A percentile compares a stretch with the other conserved stretches of the same genome.
These are phyloP conservation scores for Ophiostoma quercus DNA, from an alignment of 2,329 filamentous ascomycete species.

Conservation along the genomic window DNA sequence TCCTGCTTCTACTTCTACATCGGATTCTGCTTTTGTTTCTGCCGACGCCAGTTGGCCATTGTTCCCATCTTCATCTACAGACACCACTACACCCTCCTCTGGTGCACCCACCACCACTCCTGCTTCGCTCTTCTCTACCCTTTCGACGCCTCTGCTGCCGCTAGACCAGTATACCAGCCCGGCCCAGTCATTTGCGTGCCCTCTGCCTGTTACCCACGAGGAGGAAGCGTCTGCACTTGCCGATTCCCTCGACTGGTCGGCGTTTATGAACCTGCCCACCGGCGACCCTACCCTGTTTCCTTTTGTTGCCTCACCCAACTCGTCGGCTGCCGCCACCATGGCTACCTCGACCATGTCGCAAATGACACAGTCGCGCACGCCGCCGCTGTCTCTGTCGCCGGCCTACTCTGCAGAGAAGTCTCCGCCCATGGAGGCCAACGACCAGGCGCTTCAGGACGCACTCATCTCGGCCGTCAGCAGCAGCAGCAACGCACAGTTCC, in stretches of 20 bases:
- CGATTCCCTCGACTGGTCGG: conserved; percentile 21
- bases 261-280: conserved; percentile 18
- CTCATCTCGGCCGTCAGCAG: background rate
- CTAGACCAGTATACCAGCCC: background rate
- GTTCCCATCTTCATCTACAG: background rate
- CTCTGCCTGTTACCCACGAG: background rate
- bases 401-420: background rate
- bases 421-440: background rate
- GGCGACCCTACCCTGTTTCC: conserved; percentile 4
- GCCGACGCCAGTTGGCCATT: background rate
- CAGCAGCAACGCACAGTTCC: background rate
- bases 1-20: conserved; percentile 14
- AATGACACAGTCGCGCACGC: conserved; percentile 19
- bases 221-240: conserved; percentile 4
- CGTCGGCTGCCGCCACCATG: conserved; percentile 14
- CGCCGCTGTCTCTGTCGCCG: conserved; percentile 13
- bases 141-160: conserved; percentile 18
- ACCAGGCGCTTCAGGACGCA: background rate
- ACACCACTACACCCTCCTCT: background rate
- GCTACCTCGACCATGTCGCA: conserved; percentile 13
- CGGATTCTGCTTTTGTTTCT: conserved; percentile 4
- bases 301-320: background rate
- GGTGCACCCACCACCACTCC: conserved; percentile 5
- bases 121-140: conserved; percentile 5
- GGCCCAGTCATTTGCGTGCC: background rate